Evolutionary conservation across 768 basidiomycete genomes (phyloP), one percentile per base, ranked within the genome.

Genomic region (Lactarius deliciosus): DNA sequence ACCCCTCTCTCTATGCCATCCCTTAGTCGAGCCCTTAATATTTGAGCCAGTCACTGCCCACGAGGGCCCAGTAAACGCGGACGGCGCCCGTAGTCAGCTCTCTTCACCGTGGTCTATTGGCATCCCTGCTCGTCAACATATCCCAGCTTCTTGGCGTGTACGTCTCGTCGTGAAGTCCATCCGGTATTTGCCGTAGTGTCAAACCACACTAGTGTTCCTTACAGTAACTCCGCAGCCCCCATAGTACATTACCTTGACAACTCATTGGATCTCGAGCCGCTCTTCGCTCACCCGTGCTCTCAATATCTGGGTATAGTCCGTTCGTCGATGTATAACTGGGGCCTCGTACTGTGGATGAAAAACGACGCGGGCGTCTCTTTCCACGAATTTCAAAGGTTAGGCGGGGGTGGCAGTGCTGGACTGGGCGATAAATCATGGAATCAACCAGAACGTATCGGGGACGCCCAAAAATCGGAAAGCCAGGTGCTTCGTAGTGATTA

Each of bases 261-360:
- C 60, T 77, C 80, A 32, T 66, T 70, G 9, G 83, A 82, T 72
- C 85, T 81, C 13, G 76, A 82, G 0, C 76, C 80, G 7, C 82
- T 94, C 9, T 81, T 93, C 8, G 87, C 91, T 0, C 92, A 93
- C 75, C 81, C 91, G 1, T 92, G 92, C 72, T 88, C 91, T n/a
- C 83, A 90, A 40, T 92, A 92, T 75, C 82, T 92, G 38, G 91
- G 90, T 92, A 1, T 91, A 92, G 77, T 79, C 82, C 65, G 86
- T 92, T 72, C 80, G 85, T 28, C 79, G 83, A 50, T 80, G 79
- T 40, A 74, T 92, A n/a, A 80, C 81, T 18, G 88, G 89, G 74
- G 84, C 88, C 16, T 2, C 10, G 11, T 93, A 92, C 72, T 80
- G 76, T 15, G 79, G 11, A 81, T 36, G 78, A 76, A n/a, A 30